Evolutionary conservation across 768 basidiomycete species (phyloP).

Genomic region (Chalciporus chontae): DNA sequence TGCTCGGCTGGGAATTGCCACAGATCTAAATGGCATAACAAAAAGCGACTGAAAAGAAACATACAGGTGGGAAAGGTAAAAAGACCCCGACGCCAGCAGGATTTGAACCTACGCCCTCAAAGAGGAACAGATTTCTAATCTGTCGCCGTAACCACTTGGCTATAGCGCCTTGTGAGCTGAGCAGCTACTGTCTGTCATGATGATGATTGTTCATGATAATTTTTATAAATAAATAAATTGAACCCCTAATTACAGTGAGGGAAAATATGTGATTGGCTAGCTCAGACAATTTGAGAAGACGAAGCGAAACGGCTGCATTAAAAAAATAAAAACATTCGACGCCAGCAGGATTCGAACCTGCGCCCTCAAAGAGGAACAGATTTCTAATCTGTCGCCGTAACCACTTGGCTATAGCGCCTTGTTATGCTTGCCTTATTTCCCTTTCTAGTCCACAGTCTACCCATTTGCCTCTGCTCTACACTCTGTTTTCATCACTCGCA

Average conservation of each 20-base stretch:
- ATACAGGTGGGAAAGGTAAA: neutral
- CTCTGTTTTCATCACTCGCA: too few species aligned
- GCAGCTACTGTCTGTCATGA: neutral
- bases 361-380: constrained; percentile 35
- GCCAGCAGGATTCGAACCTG: constrained; percentile 46
- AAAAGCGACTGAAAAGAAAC: neutral
- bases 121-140: constrained; percentile 50
- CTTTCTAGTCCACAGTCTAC: neutral
- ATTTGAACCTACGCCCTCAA: constrained; percentile 39
- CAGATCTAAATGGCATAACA: too few species aligned
- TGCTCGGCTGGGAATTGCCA: too few species aligned
- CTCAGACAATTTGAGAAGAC: too few species aligned
- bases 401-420: constrained; percentile 68
- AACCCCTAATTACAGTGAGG: too few species aligned
- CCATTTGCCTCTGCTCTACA: too few species aligned
- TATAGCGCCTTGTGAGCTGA: constrained; percentile 51
- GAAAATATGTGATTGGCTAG: too few species aligned
- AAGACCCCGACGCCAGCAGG: constrained; percentile 36
- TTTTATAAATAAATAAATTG: too few species aligned
- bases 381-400: constrained; percentile 63
- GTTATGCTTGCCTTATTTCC: constrained; percentile 40
- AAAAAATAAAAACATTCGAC: constrained; percentile 24
- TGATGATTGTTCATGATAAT: too few species aligned
- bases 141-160: constrained; percentile 80
- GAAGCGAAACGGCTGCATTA: too few species aligned